A percentile compares a stretch with the other conserved stretches of the same genome.
These are phyloP conservation scores for Trypanosoma scelopori DNA, from an alignment of 208 protist genomes.

Conservation along the genomic window DNA sequence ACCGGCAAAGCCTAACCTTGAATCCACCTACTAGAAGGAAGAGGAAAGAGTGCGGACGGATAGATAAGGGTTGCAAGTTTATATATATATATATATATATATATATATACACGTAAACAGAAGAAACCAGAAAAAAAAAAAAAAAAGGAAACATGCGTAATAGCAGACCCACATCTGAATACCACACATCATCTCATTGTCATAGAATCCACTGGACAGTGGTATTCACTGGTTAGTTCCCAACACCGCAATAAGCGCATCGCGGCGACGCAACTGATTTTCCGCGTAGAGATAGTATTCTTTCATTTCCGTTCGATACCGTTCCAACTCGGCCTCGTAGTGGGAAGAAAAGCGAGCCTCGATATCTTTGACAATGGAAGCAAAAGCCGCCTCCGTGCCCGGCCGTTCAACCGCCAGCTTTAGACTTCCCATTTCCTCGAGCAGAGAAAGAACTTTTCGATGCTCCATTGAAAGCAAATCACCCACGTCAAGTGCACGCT, in stretches of 20 bases:
- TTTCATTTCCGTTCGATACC: constrained; percentile 26
- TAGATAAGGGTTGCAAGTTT: no score
- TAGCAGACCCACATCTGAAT: not conserved
- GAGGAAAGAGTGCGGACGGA: no score
- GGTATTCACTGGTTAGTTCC: constrained; percentile 5
- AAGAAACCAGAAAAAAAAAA: not conserved
- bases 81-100: no score
- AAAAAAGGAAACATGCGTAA: not conserved
- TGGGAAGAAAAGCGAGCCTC: constrained; percentile 18
- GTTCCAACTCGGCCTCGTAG: constrained; percentile 20
- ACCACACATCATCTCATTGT: not conserved
- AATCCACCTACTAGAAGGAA: not conserved
- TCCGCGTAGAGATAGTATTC: constrained; percentile 30
- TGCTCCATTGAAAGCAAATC: constrained; percentile 21
- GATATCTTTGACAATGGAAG: constrained; percentile 27
- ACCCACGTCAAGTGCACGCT: constrained; percentile 15
- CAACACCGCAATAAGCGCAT: constrained; percentile 24
- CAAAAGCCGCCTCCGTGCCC: constrained; percentile 19
- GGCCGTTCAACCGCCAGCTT: constrained; percentile 18
- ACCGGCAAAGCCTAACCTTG: not conserved
- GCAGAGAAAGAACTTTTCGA: constrained; percentile 11
- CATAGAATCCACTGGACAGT: not conserved
- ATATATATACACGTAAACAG: constrained; percentile 7
- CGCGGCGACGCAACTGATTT: constrained; percentile 25
- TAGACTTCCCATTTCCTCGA: constrained; percentile 18